Percentiles rank a stretch among this genome's conserved stretches.
Conservation (phyloP, 805 yeast genomes). For the Monosporozyma aerobia region DNA sequence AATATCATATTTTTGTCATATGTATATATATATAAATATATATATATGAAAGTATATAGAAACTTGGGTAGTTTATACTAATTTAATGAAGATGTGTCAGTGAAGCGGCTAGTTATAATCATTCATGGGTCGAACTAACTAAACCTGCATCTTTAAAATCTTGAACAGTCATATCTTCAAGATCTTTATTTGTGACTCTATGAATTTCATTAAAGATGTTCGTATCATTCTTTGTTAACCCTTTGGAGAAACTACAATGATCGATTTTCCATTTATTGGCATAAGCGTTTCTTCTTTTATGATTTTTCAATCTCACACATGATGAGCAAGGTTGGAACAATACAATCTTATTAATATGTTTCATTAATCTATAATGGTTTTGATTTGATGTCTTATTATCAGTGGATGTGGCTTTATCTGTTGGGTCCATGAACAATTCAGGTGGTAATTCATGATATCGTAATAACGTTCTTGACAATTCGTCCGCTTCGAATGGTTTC, state of each 20-base stretch:
- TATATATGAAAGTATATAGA: not conserved
- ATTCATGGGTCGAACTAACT: constrained; percentile 1
- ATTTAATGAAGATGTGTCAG: too few species aligned
- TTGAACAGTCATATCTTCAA: constrained; percentile 9
- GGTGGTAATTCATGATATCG: not conserved
- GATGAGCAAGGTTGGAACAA: constrained; percentile 48
- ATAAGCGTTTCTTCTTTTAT: not conserved
- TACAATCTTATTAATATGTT: constrained; percentile 30
- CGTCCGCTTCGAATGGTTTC: constrained; percentile 8
- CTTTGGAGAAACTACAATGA: constrained; percentile 42
- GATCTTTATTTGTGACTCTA: constrained; percentile 7
- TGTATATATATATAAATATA: too few species aligned
- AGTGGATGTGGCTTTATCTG: not conserved
- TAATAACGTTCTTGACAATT: constrained; percentile 1
- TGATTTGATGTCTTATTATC: not conserved
- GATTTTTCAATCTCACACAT: constrained; percentile 30
- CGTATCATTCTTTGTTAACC: constrained; percentile 56
- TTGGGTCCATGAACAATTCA: not conserved
- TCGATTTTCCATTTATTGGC: not conserved
- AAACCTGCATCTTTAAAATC: constrained; percentile 6
- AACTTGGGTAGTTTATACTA: too few species aligned
- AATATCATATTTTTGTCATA: not conserved
- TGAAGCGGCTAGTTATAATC: not conserved
- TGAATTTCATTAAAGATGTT: constrained; percentile 13
- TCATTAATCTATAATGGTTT: constrained; percentile 7